Base-by-base conservation (phyloP, 495 filamentous ascomycete genomes). In the Cercophora samala region DNA sequence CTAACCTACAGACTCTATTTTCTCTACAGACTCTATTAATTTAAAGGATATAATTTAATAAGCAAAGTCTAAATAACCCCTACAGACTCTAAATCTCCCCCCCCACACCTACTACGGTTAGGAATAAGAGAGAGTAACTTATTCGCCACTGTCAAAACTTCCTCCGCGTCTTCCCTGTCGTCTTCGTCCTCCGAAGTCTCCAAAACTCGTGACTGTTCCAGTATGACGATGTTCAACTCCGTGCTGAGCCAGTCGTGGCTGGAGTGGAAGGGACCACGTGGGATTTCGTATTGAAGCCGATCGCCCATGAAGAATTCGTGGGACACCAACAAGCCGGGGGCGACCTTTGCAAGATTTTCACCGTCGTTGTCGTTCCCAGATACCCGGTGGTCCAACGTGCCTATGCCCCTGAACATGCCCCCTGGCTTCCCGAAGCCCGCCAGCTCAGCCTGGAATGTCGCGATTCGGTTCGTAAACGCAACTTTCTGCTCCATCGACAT, bases 401-500 rank as follows among this genome's bases (percentile, higher is more conserved):
- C 80, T 42, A 83, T 75, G 0, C 72, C 68, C 21, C 65, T 66
- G 63, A 77, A 77, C 19, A 19, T n/a, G 67, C 52, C 26, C 64
- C 70, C 54, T 56, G 69, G 53, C 52, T 60, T 68, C 72, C 54
- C 56, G 72, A 64, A 25, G 59, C 64, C 4, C 65, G 22, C 67
- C 9, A 73, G 6, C 60, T 73, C 66, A 19, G 71, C 69, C n/a
- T 71, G 70, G 56, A 74, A 78, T 19, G 63, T 71, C 5, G 78
- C 83, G 17, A 82, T 42, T 51, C 70, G 72, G 56, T 74, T 70
- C 24, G 77, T 69, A 22, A 85, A 61, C 1, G 60, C 63, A 25
- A 72, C 67, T 62, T 85, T 81, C 13, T 68, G 68, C 8, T 66
- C 74, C 58, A 76, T 62, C 0, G 72, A 64, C 72, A 82, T 74